phyloP scores from a whole-genome alignment of 1,284 basidiomycete species.

The Cryptococcus depauperatus region DNA sequence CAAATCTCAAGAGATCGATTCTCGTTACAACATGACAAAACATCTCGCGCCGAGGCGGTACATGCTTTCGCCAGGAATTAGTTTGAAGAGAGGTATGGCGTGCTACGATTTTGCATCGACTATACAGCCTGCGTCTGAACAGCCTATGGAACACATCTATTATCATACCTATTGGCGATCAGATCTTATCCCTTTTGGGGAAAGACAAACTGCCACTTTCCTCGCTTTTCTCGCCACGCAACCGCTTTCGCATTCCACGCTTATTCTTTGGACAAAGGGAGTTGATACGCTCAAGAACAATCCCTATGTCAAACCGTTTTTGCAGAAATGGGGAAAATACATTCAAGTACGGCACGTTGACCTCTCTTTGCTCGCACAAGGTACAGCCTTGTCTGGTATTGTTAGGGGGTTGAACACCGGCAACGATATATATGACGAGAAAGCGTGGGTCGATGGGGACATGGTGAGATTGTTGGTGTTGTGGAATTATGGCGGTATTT shows the following conservation, averaged over 20 bases:
- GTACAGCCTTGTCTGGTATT: slow-evolving; percentile 61
- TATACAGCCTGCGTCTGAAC: slow-evolving; percentile 46
- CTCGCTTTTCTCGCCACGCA: slow-evolving; percentile 87
- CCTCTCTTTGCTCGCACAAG: slow-evolving; percentile 57
- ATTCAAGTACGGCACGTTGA: slow-evolving; percentile 64
- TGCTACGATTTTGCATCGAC: slow-evolving; percentile 83
- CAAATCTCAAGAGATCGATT: slow-evolving; percentile 46
- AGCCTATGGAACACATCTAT: slow-evolving; percentile 50
- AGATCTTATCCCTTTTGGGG: slow-evolving; percentile 67
- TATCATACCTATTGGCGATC: slow-evolving; percentile 87
- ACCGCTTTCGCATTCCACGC: slow-evolving; percentile 54
- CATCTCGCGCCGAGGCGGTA: slow-evolving; percentile 56
- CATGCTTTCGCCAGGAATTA: slow-evolving; percentile 67
- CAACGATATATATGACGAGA: slow-evolving; percentile 50
- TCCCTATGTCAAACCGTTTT: slow-evolving; percentile 56
- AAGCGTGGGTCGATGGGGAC: slow-evolving; percentile 91
- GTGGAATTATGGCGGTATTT: slow-evolving; percentile 84
- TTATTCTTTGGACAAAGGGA: slow-evolving; percentile 83
- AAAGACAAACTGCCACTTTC: slow-evolving; percentile 76
- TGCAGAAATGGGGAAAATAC: slow-evolving; percentile 57
- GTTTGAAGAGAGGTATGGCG: slow-evolving; percentile 66
- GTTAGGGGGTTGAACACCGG: slow-evolving; percentile 39
- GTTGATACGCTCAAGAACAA: slow-evolving; percentile 53
- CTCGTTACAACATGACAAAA: slow-evolving; percentile 61
- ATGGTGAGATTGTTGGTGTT: slow-evolving; percentile 72